Evolutionary conservation across 805 yeast species (phyloP).

Genomic region (Saturnispora silvae): DNA sequence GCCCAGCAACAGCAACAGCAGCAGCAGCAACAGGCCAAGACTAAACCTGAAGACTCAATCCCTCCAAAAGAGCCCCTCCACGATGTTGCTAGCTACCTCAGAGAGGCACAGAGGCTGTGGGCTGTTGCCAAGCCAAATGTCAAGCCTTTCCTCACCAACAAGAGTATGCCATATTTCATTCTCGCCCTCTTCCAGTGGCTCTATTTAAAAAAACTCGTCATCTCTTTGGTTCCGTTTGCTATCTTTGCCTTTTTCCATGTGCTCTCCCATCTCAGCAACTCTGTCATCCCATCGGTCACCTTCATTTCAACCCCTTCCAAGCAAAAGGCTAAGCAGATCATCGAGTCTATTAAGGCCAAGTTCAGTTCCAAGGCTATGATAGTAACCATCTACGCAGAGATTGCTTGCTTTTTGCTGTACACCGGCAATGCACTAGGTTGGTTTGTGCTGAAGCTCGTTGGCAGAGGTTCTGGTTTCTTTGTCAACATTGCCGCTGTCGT

Average conservation of each 20-base stretch:
- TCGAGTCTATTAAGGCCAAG: constrained; percentile 36
- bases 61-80: constrained; percentile 8
- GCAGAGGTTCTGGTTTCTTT: constrained; percentile 11
- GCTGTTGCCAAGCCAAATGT: constrained; percentile 7
- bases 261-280: constrained; percentile 55
- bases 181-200: constrained; percentile 45
- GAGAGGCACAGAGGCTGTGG: constrained; percentile 4
- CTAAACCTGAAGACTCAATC: constrained; percentile 33
- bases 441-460: constrained; percentile 10
- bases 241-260: constrained; percentile 77
- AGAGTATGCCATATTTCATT: constrained; percentile 45
- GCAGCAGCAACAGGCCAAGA: constrained; percentile 13
- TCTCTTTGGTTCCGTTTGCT: constrained; percentile 64
- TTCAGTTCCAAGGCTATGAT: constrained; percentile 52
- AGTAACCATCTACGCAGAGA: constrained; percentile 50
- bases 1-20: constrained; percentile 24
- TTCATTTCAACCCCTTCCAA: constrained; percentile 9
- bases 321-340: constrained; percentile 12
- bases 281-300: constrained; percentile 47
- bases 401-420: constrained; percentile 18
- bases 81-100: constrained; percentile 2
- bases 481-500: constrained; percentile 44
- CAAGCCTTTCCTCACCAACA: constrained; percentile 8
- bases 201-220: constrained; percentile 45
- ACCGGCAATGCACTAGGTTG: constrained; percentile 28